These are phyloP conservation scores for Pseudogymnoascus sp. DNA, from an alignment of 2,329 filamentous ascomycete species.

Conservation along the genomic window DNA sequence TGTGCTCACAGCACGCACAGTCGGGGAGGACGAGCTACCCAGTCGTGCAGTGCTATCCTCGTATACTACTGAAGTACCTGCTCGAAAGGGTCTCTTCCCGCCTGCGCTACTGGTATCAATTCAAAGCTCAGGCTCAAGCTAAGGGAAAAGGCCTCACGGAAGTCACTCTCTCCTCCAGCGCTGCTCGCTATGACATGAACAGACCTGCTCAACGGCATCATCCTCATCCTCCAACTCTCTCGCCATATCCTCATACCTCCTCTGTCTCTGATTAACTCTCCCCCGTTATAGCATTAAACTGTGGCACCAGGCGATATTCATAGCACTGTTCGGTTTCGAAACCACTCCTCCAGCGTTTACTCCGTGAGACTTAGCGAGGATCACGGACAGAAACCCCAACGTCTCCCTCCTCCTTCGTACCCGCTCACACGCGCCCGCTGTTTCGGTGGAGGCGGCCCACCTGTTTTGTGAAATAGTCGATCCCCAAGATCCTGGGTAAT, in stretches of 20 bases:
- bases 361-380: neutral
- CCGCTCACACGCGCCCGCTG: slow-evolving; percentile 1
- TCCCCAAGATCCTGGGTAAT: slow-evolving; percentile 1
- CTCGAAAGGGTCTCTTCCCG: neutral
- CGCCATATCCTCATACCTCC: neutral
- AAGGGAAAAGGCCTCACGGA: neutral
- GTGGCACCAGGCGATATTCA: neutral
- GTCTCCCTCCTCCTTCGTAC: neutral
- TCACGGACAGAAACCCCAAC: neutral
- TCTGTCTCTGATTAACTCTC: neutral
- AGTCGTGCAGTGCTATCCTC: neutral
- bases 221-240: neutral
- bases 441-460: slow-evolving; percentile 1
- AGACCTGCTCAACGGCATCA: neutral
- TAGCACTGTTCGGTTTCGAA: neutral
- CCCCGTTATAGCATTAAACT: neutral
- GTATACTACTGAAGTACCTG: neutral
- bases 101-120: slow-evolving; percentile 1
- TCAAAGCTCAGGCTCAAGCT: neutral
- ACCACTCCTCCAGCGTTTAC: neutral
- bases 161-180: neutral
- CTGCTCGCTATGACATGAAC: neutral
- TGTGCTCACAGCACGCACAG: neutral
- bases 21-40: neutral
- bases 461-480: slow-evolving; percentile 2